Percentiles rank a stretch among this genome's conserved stretches.
These are phyloP conservation scores for Streptanthus diversifolius DNA, from an alignment of 345 rosid genomes.

Conservation along the genomic window DNA sequence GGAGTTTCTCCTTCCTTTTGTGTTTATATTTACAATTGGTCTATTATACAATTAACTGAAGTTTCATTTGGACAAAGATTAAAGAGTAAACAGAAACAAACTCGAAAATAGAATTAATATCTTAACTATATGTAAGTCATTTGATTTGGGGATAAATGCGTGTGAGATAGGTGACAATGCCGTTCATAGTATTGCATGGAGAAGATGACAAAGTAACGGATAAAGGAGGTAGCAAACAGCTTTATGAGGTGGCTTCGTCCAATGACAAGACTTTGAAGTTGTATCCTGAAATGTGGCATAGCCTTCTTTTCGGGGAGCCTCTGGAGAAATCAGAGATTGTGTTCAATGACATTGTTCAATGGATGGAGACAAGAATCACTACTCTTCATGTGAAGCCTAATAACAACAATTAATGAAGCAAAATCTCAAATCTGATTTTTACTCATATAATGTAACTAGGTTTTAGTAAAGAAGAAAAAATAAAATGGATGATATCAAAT, in stretches of 20 bases:
- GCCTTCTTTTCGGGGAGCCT: slow-evolving; percentile 77
- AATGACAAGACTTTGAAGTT: slow-evolving; percentile 71
- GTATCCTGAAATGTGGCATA: slow-evolving; percentile 92
- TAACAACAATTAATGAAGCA: slow-evolving; percentile 4
- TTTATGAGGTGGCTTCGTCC: slow-evolving; percentile 49
- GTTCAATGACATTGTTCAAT: slow-evolving; percentile 55
- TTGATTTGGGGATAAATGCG: not conserved
- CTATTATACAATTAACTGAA: not conserved
- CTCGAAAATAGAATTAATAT: not conserved
- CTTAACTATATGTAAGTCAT: not conserved
- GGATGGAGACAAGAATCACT: slow-evolving; percentile 55
- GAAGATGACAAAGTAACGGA: slow-evolving; percentile 84
- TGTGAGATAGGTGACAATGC: slow-evolving; percentile 53
- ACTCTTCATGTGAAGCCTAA: slow-evolving; percentile 26
- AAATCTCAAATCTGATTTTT: slow-evolving; percentile 14
- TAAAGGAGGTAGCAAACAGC: slow-evolving; percentile 50
- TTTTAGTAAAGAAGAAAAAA: not conserved
- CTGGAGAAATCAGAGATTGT: slow-evolving; percentile 57
- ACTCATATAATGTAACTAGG: not conserved
- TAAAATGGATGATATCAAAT: not conserved
- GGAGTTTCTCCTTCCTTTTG: too few relatives aligned
- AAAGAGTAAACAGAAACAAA: not conserved
- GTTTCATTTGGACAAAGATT: not conserved
- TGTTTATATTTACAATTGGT: not conserved
- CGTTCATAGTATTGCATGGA: slow-evolving; percentile 80